Conservation (phyloP, 129 eudicot species). For the Escallonia herrerae region DNA sequence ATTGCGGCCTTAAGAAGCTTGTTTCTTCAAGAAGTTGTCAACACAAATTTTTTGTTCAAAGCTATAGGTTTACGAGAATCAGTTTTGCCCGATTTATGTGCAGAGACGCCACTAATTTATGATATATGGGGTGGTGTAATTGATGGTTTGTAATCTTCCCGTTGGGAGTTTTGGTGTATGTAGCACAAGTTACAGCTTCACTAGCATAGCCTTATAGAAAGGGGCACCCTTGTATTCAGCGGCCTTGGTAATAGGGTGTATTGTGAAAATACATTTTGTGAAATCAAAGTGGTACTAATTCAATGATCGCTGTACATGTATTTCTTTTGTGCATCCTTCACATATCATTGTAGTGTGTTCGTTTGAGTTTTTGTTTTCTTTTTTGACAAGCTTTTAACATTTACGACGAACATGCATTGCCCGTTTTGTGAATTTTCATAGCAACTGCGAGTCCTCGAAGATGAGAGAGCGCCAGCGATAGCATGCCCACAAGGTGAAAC, state of each 20-base stretch:
- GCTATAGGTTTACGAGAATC: conserved; percentile 1
- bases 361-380: too few species aligned
- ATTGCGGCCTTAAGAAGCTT: conserved; percentile 47
- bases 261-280: neutral
- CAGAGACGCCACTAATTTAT: neutral
- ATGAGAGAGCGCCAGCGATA: too few species aligned
- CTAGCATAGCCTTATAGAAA: conserved; percentile 10
- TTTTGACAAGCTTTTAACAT: too few species aligned
- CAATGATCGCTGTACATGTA: too few species aligned
- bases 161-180: conserved; percentile 8
- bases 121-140: neutral
- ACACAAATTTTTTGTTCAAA: neutral
- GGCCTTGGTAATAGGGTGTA: neutral
- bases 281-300: too few species aligned
- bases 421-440: too few species aligned
- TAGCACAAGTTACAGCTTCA: neutral
- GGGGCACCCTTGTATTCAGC: neutral
- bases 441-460: too few species aligned
- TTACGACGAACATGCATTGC: too few species aligned
- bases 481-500: too few species aligned
- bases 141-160: neutral
- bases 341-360: too few species aligned
- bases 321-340: too few species aligned
- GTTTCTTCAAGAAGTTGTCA: conserved; percentile 6
- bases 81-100: neutral